Base-by-base conservation (phyloP, 2,329 filamentous ascomycete genomes). In the Fusarium praegraminearum region DNA sequence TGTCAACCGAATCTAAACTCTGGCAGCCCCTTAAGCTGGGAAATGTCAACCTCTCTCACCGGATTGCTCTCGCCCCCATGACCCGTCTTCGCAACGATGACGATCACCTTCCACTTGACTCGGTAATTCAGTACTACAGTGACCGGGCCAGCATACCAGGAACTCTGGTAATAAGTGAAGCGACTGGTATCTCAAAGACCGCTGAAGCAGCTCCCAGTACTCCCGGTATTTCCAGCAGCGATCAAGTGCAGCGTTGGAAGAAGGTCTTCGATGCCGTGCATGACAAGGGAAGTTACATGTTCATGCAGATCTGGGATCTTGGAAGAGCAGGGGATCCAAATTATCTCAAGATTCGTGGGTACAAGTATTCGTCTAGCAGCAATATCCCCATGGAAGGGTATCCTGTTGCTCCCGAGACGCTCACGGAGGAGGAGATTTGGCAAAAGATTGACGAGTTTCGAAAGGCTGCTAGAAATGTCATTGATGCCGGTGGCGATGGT, bases 401-500 rank as follows among this genome's bases (percentile, higher is more conserved):
- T 7, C 53, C 57, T 15, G 49, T 55, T 2, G 26, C 59, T 0
- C 72, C 72, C 0, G 59, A 68, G 18, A 43, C 65, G 3, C 24
- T 94, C 85, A 90, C 86, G 0, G 83, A 87, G 52, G 80, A 85
- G 2, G 91, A 93, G 20, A 94, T 94, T 57, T 81, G 86, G 70
- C 76, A 84, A 5, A 83, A 89, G 65, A 91, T 93, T 78, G 77
- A 75, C 1, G 87, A 88, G 0, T 93, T 86, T 76, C 85, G 84
- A 2, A 83, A 82, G 0, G 85, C 86, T 1, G 83, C 85, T 1
- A 83, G 83, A 63, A 83, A 87, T 30, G 86, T 91, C 0, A 76
- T 93, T 5, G 77, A 87, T 16, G 84, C 85, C 20, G 92, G 92
- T 0, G 90, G 90, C 44, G 92, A 95, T 74, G 89, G 88, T 11